Evolutionary conservation across 2,329 filamentous ascomycete species (phyloP).

Genomic region (Elsinoe necatrix): DNA sequence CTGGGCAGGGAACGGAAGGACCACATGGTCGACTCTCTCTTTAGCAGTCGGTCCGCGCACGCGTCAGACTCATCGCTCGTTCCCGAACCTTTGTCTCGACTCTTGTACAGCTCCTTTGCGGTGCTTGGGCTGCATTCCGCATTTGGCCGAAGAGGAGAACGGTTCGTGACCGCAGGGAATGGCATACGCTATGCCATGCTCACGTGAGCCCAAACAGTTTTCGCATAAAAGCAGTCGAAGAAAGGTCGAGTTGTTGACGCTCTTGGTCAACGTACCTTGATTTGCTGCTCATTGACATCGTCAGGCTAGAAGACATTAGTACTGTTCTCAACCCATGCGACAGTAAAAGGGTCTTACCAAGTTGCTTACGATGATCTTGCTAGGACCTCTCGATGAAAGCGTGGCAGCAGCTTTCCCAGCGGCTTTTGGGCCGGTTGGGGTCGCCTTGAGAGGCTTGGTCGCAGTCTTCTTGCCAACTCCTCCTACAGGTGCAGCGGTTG

Average conservation of each 20-base stretch:
- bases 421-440: conserved; percentile 42
- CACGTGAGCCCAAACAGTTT: conserved; percentile 9
- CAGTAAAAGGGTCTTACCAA: conserved; percentile 57
- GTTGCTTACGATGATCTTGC: conserved; percentile 98
- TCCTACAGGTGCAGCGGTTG: conserved; percentile 60
- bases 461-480: conserved; percentile 67
- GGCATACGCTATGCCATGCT: conserved; percentile 3
- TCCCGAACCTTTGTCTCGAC: conserved; percentile 9
- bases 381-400: conserved; percentile 55
- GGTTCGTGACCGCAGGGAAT: conserved; percentile 5
- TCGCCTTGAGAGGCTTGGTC: conserved; percentile 51
- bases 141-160: not conserved
- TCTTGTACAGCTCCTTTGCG: not conserved
- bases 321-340: conserved; percentile 16
- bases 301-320: conserved; percentile 62
- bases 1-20: not conserved
- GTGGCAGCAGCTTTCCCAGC: conserved; percentile 47
- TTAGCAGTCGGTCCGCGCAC: not conserved
- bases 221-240: conserved; percentile 22
- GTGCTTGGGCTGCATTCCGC: not conserved
- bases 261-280: conserved; percentile 99
- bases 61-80: not conserved
- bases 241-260: conserved; percentile 32
- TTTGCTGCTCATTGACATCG: conserved; percentile 93
- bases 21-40: not conserved